Evolutionary conservation across 78 protist genomes (phyloP).

Genomic region (Dictyostelium capitatum): DNA sequence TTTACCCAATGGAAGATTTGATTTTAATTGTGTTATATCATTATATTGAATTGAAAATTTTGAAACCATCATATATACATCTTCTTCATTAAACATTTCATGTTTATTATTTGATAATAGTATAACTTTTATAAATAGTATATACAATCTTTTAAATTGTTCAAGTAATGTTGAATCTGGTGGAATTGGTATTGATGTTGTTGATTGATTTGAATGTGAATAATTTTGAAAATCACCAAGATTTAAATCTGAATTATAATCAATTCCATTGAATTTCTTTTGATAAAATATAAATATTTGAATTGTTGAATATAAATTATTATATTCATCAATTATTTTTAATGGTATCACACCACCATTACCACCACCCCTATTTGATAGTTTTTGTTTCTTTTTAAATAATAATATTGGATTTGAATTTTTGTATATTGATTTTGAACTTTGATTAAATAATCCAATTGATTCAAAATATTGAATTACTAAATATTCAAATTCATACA

Average conservation of each 20-base stretch:
- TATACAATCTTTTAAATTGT: slow-evolving; percentile 10
- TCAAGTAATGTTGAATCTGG: neutral
- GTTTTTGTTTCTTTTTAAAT: slow-evolving; percentile 9
- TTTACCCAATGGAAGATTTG: slow-evolving; percentile 5
- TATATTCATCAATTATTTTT: slow-evolving; percentile 4
- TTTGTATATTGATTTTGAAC: slow-evolving; percentile 1
- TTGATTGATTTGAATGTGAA: neutral
- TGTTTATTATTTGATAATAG: neutral
- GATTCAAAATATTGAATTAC: slow-evolving; percentile 11
- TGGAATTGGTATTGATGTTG: neutral
- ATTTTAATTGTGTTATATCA: slow-evolving; percentile 7
- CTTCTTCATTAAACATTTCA: slow-evolving; percentile 7
- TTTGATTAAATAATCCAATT: neutral
- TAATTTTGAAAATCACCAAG: neutral
- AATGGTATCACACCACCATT: neutral
- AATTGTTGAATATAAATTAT: neutral
- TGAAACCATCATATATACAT: neutral
- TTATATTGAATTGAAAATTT: slow-evolving; percentile 8
- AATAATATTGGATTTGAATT: neutral
- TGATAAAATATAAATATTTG: slow-evolving; percentile 24
- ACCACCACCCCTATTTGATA: too few relatives aligned
- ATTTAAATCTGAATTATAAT: slow-evolving; percentile 13
- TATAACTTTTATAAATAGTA: neutral
- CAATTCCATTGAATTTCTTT: neutral
- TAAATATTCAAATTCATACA: neutral